Conservation (phyloP, 208 protist species). For the Wallacemonas rigidus region DNA sequence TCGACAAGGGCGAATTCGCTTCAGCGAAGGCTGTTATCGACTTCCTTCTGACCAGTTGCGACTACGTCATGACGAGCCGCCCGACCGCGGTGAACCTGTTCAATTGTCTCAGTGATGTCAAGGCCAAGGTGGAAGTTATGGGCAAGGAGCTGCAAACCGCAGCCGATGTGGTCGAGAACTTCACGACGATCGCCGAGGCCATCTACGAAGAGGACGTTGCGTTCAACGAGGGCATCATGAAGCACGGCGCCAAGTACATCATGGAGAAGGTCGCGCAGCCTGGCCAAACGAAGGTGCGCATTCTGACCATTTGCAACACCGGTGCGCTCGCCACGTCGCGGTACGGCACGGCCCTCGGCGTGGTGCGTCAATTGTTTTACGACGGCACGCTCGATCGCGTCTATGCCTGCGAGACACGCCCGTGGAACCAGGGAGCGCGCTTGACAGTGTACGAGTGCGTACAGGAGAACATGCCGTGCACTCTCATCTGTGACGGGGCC, state of each 20-base stretch:
- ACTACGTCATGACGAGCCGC: conserved; percentile 90
- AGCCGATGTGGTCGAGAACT: conserved; percentile 49
- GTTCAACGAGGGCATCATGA: conserved; percentile 93
- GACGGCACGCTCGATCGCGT: conserved; percentile 76
- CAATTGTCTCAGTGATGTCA: conserved; percentile 80
- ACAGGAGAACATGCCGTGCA: conserved; percentile 91
- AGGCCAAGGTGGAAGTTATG: conserved; percentile 41
- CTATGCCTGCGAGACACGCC: conserved; percentile 95
- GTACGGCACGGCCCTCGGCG: conserved; percentile 94
- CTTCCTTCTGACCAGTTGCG: conserved; percentile 77
- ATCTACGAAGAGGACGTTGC: conserved; percentile 89
- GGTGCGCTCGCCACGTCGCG: conserved; percentile 92
- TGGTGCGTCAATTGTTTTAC: conserved; percentile 91
- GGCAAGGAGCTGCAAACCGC: conserved; percentile 21
- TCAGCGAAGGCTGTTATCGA: conserved; percentile 35
- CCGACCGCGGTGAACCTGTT: conserved; percentile 97
- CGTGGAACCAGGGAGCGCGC: conserved; percentile 94
- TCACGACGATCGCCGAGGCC: conserved; percentile 74
- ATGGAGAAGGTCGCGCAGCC: conserved; percentile 33
- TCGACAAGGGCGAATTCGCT: conserved; percentile 26
- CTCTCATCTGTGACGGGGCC: conserved; percentile 92
- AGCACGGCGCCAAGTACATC: conserved; percentile 84
- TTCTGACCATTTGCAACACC: conserved; percentile 97
- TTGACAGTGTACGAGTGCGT: conserved; percentile 96
- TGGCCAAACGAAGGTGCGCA: conserved; percentile 32